phyloP scores from a whole-genome alignment of 805 yeast genomes.

The Scheffersomyces stipitis region DNA sequence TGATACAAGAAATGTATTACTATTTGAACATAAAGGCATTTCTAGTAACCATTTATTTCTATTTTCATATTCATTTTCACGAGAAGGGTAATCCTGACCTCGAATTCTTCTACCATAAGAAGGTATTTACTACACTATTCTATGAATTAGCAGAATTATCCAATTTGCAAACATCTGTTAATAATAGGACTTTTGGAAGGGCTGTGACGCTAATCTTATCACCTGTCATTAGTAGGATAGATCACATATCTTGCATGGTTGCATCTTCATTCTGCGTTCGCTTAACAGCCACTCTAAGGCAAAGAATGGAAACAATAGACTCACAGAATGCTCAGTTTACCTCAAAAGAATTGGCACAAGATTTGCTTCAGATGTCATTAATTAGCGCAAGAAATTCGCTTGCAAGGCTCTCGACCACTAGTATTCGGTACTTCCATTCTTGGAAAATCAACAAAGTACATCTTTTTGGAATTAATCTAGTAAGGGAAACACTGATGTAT shows the following conservation, averaged over 20 bases:
- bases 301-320: not conserved
- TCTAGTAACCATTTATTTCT: slow-evolving; percentile 14
- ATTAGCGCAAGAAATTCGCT: not conserved
- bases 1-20: slow-evolving; percentile 10
- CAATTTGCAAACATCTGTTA: not conserved
- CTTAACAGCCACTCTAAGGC: slow-evolving; percentile 1
- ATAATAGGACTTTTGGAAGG: slow-evolving; percentile 1
- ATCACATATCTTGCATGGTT: slow-evolving; percentile 4
- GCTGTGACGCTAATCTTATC: slow-evolving; percentile 4
- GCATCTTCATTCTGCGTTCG: slow-evolving; percentile 5
- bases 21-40: slow-evolving; percentile 12
- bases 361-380: not conserved
- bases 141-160: slow-evolving; percentile 11
- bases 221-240: slow-evolving; percentile 4
- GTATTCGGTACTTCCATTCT: slow-evolving; percentile 6
- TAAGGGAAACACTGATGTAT: not conserved
- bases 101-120: slow-evolving; percentile 16
- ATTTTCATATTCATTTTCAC: slow-evolving; percentile 17
- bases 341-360: not conserved
- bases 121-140: slow-evolving; percentile 11
- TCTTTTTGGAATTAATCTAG: slow-evolving; percentile 3
- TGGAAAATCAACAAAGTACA: slow-evolving; percentile 9
- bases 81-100: slow-evolving; percentile 10
- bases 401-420: slow-evolving; percentile 1
- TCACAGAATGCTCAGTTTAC: not conserved